Base-by-base conservation (phyloP, 176 grass and related monocot species). In the Areca catechu region DNA sequence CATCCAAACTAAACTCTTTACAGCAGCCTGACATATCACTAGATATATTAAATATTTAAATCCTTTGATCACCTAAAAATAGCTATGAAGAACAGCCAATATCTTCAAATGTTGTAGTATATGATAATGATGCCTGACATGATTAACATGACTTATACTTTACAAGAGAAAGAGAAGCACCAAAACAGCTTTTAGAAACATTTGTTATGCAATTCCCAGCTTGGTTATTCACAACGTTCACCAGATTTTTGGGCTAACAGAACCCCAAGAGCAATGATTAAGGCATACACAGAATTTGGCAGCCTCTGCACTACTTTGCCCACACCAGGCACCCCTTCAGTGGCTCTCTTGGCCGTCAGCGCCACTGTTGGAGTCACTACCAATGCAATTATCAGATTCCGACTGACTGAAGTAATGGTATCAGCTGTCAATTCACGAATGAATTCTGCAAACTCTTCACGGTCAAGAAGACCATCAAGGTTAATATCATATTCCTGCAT, bases 371-470 rank as follows among this genome's bases (percentile, higher is more conserved):
- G 86, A 48, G 86, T 83, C 6, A 65, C 80, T 0, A 97, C 71
- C 55, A 97, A 64, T 49, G 86, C 74, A 77, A 97, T 69, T n/a
- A 76, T 58, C 22, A 97, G 66, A 73, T 91, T 91, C 19, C 71
- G 12, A 68, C 86, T 97, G 66, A 95, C 84, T 5, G 56, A 19
- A 48, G 71, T 51, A 16, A 91, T 73, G 6, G 92, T 82, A 12
- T 97, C 92, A n/a, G 71, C 71, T 2, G 92, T 97, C 50, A 97
- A 74, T 77, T 91, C 91, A 29, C 68, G 50, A 43, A 97, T 91
- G 80, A 97, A 97, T 73, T 88, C 75, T 1, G 80, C 87, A 14
- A 97, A 97, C 57, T 97, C 86, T 74, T 97, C 92, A 0, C 92
- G 86, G 50, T 97, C 80, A 34, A 97, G 83, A 16, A 83, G 80